A percentile compares a stretch with the other conserved stretches of the same genome.
phyloP scores from a whole-genome alignment of 2,329 filamentous ascomycete genomes.

The Akanthomyces lecanii region DNA sequence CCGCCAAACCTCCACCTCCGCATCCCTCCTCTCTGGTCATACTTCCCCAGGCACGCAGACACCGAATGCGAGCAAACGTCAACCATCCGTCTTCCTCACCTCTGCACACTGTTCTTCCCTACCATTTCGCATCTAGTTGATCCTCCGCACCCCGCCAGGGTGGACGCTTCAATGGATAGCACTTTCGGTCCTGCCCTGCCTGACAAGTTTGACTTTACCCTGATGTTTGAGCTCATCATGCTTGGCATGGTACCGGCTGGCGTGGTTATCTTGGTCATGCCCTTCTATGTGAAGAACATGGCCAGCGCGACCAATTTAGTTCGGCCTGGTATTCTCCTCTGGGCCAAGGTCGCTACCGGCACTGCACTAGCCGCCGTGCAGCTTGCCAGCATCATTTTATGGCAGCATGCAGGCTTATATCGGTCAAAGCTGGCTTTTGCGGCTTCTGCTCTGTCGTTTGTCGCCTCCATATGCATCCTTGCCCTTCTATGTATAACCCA shows the following conservation, averaged over 20 bases:
- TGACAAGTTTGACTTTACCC: neutral
- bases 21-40: no score
- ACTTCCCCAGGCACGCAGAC: no score
- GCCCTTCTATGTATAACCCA: constrained; percentile 32
- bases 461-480: constrained; percentile 25
- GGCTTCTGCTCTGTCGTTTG: constrained; percentile 25
- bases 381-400: constrained; percentile 25
- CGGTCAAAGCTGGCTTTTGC: constrained; percentile 26
- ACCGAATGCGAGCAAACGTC: no score
- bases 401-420: constrained; percentile 17
- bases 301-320: neutral
- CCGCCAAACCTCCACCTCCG: no score
- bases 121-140: no score
- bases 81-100: no score
- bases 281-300: neutral
- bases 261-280: neutral
- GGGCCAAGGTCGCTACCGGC: constrained; percentile 21
- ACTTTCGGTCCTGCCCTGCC: neutral
- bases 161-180: neutral
- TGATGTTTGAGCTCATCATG: neutral
- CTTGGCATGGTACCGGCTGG: neutral
- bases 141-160: no score
- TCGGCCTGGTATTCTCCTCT: constrained; percentile 17
- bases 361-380: constrained; percentile 9
- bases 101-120: no score